phyloP scores from a whole-genome alignment of 768 basidiomycete species.

The Holtermannia corniformis region DNA sequence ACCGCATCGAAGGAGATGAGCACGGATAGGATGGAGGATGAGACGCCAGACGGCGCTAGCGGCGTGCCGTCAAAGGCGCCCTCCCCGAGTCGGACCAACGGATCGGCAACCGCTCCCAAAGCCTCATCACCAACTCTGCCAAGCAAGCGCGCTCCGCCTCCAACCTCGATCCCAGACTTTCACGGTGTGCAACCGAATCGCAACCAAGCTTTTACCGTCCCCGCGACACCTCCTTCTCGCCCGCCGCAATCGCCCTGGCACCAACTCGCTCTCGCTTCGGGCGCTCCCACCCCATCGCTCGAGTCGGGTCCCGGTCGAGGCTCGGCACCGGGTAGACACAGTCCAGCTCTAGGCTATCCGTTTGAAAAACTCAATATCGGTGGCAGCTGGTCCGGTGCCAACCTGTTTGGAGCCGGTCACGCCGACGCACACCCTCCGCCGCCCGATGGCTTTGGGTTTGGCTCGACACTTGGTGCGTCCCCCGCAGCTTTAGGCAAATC shows the following conservation, averaged over 20 bases:
- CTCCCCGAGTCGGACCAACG: too few relatives aligned
- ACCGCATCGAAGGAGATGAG: too few relatives aligned
- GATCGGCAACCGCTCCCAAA: too few relatives aligned
- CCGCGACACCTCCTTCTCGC: background rate
- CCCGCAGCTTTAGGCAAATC: background rate
- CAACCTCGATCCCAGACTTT: background rate
- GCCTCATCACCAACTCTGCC: too few relatives aligned
- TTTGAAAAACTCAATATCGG: conserved; percentile 38
- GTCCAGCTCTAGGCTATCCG: conserved; percentile 38
- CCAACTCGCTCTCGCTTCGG: conserved; percentile 29
- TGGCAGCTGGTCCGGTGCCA: conserved; percentile 30
- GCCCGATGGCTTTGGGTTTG: conserved; percentile 1
- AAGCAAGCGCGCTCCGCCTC: background rate
- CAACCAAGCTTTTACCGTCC: background rate
- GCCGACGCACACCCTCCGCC: background rate
- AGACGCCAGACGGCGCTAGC: too few relatives aligned
- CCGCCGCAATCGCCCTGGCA: conserved; percentile 28
- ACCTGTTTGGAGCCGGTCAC: conserved; percentile 20
- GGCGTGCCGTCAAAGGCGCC: too few relatives aligned
- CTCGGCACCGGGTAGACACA: conserved; percentile 13
- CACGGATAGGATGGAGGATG: too few relatives aligned
- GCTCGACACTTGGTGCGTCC: conserved; percentile 4
- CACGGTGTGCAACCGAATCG: background rate
- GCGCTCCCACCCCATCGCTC: conserved; percentile 35
- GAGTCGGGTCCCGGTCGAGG: conserved; percentile 21